A percentile compares a stretch with the other conserved stretches of the same genome.
Evolutionary conservation across 73 alveolate genomes (phyloP).

Genomic region (Halteria grandinella): DNA sequence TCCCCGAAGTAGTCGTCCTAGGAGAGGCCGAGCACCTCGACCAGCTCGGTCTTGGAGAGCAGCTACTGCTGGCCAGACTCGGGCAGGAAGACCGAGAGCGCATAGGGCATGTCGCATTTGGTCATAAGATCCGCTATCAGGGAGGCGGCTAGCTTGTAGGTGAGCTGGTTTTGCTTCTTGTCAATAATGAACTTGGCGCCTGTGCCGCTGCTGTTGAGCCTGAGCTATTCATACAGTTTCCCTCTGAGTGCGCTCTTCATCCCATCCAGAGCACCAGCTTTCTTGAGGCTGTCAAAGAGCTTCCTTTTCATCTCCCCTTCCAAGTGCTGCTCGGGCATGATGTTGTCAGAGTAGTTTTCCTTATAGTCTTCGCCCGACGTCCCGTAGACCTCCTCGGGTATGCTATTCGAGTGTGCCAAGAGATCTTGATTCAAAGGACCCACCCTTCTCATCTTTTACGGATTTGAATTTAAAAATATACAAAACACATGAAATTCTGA

Average conservation of each 20-base stretch:
- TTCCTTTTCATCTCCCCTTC: slow-evolving; percentile 18
- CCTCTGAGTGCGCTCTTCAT: slow-evolving; percentile 31
- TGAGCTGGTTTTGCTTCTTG: slow-evolving; percentile 48
- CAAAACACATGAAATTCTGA: too few species aligned
- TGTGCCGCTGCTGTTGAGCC: background rate
- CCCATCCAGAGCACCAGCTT: slow-evolving; percentile 38
- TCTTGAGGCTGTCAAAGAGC: slow-evolving; percentile 41
- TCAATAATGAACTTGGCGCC: slow-evolving; percentile 9
- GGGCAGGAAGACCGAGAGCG: slow-evolving; percentile 73
- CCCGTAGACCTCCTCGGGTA: too few species aligned
- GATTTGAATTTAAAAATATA: too few species aligned
- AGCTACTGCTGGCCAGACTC: slow-evolving; percentile 67
- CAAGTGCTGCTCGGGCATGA: too few species aligned
- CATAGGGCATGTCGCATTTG: slow-evolving; percentile 59
- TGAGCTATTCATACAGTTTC: slow-evolving; percentile 31
- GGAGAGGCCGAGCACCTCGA: slow-evolving; percentile 52
- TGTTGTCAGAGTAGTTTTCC: background rate
- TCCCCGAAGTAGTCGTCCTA: slow-evolving; percentile 11
- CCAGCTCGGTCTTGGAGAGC: slow-evolving; percentile 63
- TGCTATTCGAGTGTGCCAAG: too few species aligned
- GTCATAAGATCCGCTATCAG: slow-evolving; percentile 69
- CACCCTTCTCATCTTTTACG: too few species aligned
- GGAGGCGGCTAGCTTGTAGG: slow-evolving; percentile 46
- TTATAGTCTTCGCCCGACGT: too few species aligned
- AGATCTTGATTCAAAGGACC: too few species aligned